phyloP scores from a whole-genome alignment of 1,284 basidiomycete species.

The Austroboletus niveus region DNA sequence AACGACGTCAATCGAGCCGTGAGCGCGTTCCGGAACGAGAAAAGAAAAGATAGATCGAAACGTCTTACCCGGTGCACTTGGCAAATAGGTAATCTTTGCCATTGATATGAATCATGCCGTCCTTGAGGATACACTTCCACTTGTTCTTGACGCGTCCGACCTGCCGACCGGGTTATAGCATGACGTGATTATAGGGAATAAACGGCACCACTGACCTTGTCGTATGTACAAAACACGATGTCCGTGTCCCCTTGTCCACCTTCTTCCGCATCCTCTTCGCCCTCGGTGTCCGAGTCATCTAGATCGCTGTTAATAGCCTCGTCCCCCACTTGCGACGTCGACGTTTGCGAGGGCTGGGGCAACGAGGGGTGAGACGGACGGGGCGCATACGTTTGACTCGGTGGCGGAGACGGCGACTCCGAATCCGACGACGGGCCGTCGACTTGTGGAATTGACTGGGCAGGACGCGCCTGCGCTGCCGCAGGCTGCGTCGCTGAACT shows the following conservation, averaged over 20 bases:
- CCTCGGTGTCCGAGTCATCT: conserved; percentile 89
- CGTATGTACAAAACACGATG: conserved; percentile 98
- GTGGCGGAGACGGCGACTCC: conserved; percentile 62
- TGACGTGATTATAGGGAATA: background rate
- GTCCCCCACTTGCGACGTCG: conserved; percentile 44
- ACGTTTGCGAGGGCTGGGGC: conserved; percentile 46
- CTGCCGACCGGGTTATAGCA: conserved; percentile 39
- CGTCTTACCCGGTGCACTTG: conserved; percentile 83
- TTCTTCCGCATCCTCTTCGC: conserved; percentile 73
- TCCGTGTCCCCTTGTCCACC: conserved; percentile 75
- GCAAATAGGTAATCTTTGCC: conserved; percentile 97
- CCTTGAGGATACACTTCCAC: conserved; percentile 99
- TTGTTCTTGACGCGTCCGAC: conserved; percentile 99
- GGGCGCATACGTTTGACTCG: conserved; percentile 57
- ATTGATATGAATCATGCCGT: conserved; percentile 97
- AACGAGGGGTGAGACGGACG: conserved; percentile 58
- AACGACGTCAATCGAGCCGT: background rate
- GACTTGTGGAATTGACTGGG: conserved; percentile 63
- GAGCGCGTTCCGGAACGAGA: too few species aligned
- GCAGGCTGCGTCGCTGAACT: conserved; percentile 11
- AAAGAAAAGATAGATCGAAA: background rate
- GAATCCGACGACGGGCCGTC: conserved; percentile 59
- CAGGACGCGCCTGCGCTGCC: conserved; percentile 15
- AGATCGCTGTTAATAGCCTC: conserved; percentile 96
- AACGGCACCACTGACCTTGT: conserved; percentile 68